These are phyloP conservation scores for Bassia scoparia DNA, from an alignment of 148 eudicot genomes.

Conservation along the genomic window DNA sequence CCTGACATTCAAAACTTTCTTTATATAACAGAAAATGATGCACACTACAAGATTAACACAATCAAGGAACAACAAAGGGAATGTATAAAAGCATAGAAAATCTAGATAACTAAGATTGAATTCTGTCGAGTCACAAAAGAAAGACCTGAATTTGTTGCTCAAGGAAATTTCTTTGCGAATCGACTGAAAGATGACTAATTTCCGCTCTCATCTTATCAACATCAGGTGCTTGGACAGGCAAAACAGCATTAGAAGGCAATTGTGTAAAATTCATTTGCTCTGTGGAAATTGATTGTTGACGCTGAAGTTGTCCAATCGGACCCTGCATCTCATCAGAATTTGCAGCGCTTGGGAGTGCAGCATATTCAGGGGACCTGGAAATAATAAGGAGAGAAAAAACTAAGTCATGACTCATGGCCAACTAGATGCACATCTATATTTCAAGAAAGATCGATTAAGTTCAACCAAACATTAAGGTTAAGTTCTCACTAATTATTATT, in stretches of 20 bases:
- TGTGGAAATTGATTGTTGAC: conserved; percentile 28
- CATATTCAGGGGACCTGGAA: conserved; percentile 76
- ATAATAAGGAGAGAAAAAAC: conserved; percentile 2
- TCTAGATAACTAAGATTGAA: not conserved
- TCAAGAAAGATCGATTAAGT: not conserved
- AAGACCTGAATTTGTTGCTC: conserved; percentile 77
- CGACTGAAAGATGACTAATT: conserved; percentile 34
- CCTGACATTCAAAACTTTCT: too few relatives aligned
- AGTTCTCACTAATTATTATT: not conserved
- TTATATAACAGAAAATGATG: not conserved
- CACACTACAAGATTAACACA: not conserved
- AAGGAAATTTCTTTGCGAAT: conserved; percentile 45
- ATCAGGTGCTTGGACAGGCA: conserved; percentile 36
- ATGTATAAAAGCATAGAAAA: not conserved
- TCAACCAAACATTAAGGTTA: not conserved
- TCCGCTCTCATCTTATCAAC: conserved; percentile 30
- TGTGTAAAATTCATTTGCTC: conserved; percentile 37
- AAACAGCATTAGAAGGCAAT: conserved; percentile 37
- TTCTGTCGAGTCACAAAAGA: not conserved
- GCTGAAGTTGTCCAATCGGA: conserved; percentile 35
- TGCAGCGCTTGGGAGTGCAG: conserved; percentile 39
- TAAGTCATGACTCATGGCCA: not conserved
- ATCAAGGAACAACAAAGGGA: not conserved
- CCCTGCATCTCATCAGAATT: conserved; percentile 30
- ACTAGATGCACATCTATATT: not conserved